phyloP scores from a whole-genome alignment of 2,329 filamentous ascomycete genomes.

The Plectosphaerella plurivora region DNA sequence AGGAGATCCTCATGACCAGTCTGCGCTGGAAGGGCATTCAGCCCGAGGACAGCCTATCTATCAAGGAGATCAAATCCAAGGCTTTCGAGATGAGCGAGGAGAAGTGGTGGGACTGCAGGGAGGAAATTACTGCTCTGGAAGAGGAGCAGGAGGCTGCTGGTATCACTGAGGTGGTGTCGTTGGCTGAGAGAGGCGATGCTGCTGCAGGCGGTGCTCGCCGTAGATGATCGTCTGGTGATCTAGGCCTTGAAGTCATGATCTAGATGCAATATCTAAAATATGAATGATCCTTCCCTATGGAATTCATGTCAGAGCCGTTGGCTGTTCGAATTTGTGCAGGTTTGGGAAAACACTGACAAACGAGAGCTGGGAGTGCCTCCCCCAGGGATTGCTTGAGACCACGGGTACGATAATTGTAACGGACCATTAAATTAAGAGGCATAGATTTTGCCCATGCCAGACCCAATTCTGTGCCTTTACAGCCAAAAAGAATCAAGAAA shows the following conservation, averaged over 20 bases:
- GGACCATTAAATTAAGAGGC: too few species aligned
- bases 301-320: background rate
- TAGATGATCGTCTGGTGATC: constrained; percentile 7
- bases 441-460: too few species aligned
- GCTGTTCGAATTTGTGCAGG: background rate
- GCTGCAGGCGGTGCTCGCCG: constrained; percentile 30
- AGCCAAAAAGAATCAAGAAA: too few species aligned
- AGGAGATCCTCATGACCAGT: constrained; percentile 75
- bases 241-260: background rate
- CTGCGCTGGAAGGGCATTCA: constrained; percentile 64
- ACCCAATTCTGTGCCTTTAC: too few species aligned
- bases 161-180: constrained; percentile 88
- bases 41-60: constrained; percentile 57
- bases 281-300: background rate
- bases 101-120: constrained; percentile 98
- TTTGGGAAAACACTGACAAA: too few species aligned
- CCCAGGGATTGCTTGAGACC: too few species aligned
- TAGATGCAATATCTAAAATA: background rate
- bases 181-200: constrained; percentile 67
- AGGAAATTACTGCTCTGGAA: constrained; percentile 87
- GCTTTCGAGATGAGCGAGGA: constrained; percentile 90
- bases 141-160: constrained; percentile 95
- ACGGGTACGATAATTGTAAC: background rate
- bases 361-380: too few species aligned
- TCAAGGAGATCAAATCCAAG: constrained; percentile 90